Conservation (phyloP, 768 basidiomycete species). For the Collybia sp. region DNA sequence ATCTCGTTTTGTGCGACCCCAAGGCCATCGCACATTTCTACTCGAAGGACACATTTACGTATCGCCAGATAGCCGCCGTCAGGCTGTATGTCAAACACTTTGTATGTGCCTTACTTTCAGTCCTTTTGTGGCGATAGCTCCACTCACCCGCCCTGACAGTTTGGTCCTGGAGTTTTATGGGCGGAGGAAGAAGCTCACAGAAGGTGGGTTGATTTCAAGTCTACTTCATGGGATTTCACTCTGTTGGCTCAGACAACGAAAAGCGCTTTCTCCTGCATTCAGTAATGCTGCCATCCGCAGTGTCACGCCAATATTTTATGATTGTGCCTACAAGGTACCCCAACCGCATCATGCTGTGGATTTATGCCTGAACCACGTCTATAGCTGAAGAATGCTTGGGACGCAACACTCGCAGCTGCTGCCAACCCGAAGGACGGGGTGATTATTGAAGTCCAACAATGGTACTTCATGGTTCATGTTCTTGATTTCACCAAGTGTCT, state of each 20-base stretch:
- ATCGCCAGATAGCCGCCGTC: constrained; percentile 32
- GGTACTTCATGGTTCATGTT: constrained; percentile 17
- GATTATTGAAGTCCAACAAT: constrained; percentile 41
- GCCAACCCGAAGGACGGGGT: constrained; percentile 9
- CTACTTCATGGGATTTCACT: no score
- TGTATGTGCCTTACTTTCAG: no score
- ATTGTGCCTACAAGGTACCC: constrained; percentile 33
- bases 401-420: constrained; percentile 15
- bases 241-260: constrained; percentile 26
- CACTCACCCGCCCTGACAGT: not conserved
- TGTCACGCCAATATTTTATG: constrained; percentile 32
- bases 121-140: no score
- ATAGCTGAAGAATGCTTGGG: constrained; percentile 26
- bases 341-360: not conserved
- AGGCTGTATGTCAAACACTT: constrained; percentile 7
- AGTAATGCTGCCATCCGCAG: constrained; percentile 32
- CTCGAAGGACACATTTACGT: constrained; percentile 43
- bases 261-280: constrained; percentile 34
- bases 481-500: not conserved
- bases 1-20: constrained; percentile 37
- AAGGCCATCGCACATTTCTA: constrained; percentile 50
- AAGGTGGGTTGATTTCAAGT: constrained; percentile 16
- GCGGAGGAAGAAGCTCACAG: constrained; percentile 39
- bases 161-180: constrained; percentile 33
- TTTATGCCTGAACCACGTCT: not conserved